Evolutionary conservation across 2,329 filamentous ascomycete genomes (phyloP), one percentile per base, ranked within the genome.

Genomic region (Lasiodiplodia gonubiensis): DNA sequence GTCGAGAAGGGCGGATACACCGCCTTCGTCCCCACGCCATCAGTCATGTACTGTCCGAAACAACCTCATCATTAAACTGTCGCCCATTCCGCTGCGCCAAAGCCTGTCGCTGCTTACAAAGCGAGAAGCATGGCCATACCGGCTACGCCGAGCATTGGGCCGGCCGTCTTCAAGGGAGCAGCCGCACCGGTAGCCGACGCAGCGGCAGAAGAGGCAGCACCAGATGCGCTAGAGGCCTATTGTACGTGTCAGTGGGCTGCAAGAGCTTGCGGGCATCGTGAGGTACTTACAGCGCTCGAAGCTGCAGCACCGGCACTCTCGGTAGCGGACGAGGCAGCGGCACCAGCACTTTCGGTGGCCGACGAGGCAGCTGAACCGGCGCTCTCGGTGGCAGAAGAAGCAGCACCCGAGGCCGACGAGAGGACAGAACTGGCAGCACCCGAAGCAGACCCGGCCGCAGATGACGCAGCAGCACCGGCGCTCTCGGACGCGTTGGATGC

Each of bases 71-170:
- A 55, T 66, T 55, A 63, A 51, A 49, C 42, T 27, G 27, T 49
- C 42, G 30, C 64, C 39, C 27, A 66, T 66, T 57, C 52, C 39
- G 18, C n/a, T 23, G 37, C 39, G 52, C 64, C 35, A 6, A 52
- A 37, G 8, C 64, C 5, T 7, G 5, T 37, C 18, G 25, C 16
- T 66, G 21, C 52, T 79, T 80, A 80, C 69, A 80, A 70, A 68
- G 80, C 69, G 70, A 80, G 69, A 70, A 76, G 72, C 63, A 77
- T 77, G 60, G 76, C 76, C 51, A 78, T 67, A 71, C 75, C 78
- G 39, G 72, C 75, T 67, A 72, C 78, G 70, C 76, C 79, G 52
- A 75, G 74, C 46, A 80, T 60, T 42, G 79, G 77, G 27, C 77
- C 70, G 67, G 73, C 78, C 37, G 78, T 80, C 64, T 72, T 73